A percentile compares a stretch with the other conserved stretches of the same genome.
These are phyloP conservation scores for Senecio squalidus DNA, from an alignment of 140 eudicot genomes.

Conservation along the genomic window DNA sequence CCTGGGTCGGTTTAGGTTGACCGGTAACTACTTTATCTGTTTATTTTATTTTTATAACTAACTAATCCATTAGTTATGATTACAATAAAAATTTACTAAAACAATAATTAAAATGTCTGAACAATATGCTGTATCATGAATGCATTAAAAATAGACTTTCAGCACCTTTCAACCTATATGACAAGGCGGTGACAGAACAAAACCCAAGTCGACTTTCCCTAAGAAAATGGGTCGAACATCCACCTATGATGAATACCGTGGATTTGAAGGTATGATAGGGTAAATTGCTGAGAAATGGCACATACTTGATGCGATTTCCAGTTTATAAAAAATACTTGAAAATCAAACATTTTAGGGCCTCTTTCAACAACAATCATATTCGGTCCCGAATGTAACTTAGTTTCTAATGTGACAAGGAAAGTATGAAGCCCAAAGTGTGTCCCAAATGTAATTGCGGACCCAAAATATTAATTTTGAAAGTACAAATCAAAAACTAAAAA, in stretches of 20 bases:
- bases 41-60: too few relatives aligned
- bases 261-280: not conserved
- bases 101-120: not conserved
- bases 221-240: not conserved
- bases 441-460: not conserved
- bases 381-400: not conserved
- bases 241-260: not conserved
- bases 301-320: not conserved
- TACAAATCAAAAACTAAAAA: not conserved
- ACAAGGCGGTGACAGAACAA: not conserved
- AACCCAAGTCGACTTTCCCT: not conserved
- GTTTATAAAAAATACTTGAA: not conserved
- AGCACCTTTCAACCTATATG: not conserved
- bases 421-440: not conserved
- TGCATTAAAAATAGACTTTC: not conserved
- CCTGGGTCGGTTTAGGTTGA: not conserved
- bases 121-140: too few relatives aligned
- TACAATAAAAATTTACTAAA: too few relatives aligned
- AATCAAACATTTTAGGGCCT: not conserved
- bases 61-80: too few relatives aligned
- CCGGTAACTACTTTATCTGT: not conserved
- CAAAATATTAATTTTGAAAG: not conserved
- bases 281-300: not conserved
- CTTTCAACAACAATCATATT: not conserved
- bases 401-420: not conserved